phyloP scores from a whole-genome alignment of 495 filamentous ascomycete species.

The Hyphodiscus hymeniophilus region DNA sequence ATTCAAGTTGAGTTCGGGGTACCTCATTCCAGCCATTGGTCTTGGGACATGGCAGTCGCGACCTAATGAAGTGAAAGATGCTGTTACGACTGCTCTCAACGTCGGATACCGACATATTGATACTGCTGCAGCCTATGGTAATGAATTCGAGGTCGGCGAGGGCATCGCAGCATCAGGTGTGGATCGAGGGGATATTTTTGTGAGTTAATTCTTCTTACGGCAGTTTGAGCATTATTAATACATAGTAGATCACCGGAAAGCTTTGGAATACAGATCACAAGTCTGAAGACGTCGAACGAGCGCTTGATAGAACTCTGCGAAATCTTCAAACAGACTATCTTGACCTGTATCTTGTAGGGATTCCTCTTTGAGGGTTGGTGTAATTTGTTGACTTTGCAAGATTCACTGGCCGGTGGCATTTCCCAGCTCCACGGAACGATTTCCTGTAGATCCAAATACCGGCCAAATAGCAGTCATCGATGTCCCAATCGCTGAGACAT shows the following conservation, averaged over 20 bases:
- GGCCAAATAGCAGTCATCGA: conserved; percentile 21
- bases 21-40: conserved; percentile 22
- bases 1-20: conserved; percentile 21
- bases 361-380: conserved; percentile 20
- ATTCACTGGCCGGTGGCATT: conserved; percentile 59
- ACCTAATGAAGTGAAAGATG: conserved; percentile 13
- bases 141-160: conserved; percentile 48
- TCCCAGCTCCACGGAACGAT: conserved; percentile 15
- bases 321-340: conserved; percentile 68
- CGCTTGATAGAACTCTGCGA: conserved; percentile 50
- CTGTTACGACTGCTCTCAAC: conserved; percentile 37
- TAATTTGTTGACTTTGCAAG: background rate
- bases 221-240: conserved; percentile 14
- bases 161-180: conserved; percentile 56
- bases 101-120: conserved; percentile 56
- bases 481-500: conserved; percentile 23
- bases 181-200: conserved; percentile 36
- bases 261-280: conserved; percentile 39
- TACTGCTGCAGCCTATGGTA: conserved; percentile 44
- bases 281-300: conserved; percentile 35
- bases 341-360: conserved; percentile 59
- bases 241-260: conserved; percentile 46
- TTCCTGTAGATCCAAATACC: conserved; percentile 23
- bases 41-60: conserved; percentile 20
- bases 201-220: conserved; percentile 3